These are phyloP conservation scores for Macaranga tanarius DNA, from an alignment of 441 rosid genomes.

Conservation along the genomic window DNA sequence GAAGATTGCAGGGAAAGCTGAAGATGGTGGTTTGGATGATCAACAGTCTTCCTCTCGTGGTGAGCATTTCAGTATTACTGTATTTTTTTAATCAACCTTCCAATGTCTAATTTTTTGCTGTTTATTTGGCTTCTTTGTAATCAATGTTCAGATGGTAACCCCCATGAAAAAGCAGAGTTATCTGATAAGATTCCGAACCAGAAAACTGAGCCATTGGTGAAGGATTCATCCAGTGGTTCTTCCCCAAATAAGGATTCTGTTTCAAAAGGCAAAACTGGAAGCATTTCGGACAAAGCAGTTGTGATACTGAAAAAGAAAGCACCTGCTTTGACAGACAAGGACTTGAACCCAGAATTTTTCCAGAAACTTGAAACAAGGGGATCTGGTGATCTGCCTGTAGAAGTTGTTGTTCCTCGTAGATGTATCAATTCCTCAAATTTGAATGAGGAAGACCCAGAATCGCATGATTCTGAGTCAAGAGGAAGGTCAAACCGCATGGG, in stretches of 20 bases:
- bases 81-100: constrained; percentile 1
- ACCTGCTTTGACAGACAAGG: constrained; percentile 77
- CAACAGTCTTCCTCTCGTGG: constrained; percentile 61
- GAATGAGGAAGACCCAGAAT: constrained; percentile 58
- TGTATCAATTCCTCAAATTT: constrained; percentile 54
- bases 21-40: constrained; percentile 62
- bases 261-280: constrained; percentile 56
- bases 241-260: constrained; percentile 46
- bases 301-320: constrained; percentile 88
- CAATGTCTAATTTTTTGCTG: constrained; percentile 9
- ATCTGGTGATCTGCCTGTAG: constrained; percentile 81
- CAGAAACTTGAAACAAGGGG: constrained; percentile 82
- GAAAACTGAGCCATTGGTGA: constrained; percentile 40
- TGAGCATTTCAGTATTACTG: constrained; percentile 26
- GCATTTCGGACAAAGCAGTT: constrained; percentile 74
- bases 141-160: constrained; percentile 38
- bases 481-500: constrained; percentile 49
- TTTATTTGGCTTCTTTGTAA: constrained; percentile 12
- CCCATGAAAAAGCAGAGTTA: constrained; percentile 35
- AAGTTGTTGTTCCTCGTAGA: constrained; percentile 89
- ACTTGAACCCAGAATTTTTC: constrained; percentile 91
- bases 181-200: constrained; percentile 43
- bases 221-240: constrained; percentile 50
- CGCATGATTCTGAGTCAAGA: constrained; percentile 45
- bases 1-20: constrained; percentile 73